Conservation (phyloP, 2,329 filamentous ascomycete species). For the Alternaria alternata region DNA sequence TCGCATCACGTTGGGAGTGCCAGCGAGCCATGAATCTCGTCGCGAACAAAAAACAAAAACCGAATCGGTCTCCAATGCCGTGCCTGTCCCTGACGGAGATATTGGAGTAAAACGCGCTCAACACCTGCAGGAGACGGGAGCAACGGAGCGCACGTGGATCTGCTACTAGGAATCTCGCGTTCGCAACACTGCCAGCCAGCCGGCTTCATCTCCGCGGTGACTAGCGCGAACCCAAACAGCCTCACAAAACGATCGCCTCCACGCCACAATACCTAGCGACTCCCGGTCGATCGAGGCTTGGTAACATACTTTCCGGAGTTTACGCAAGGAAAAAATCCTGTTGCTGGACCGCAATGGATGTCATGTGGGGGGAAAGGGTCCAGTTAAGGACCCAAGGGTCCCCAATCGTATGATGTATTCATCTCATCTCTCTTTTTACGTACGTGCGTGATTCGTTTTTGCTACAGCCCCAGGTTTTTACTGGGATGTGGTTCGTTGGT, state of each 20-base stretch:
- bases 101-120: background rate
- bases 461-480: background rate
- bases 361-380: background rate
- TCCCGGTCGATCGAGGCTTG: background rate
- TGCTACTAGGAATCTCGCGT: background rate
- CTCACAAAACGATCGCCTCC: constrained; percentile 4
- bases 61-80: background rate
- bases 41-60: background rate
- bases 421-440: background rate
- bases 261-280: constrained; percentile 1
- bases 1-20: background rate
- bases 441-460: background rate
- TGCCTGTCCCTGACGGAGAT: constrained; percentile 2
- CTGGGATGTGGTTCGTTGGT: background rate
- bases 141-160: constrained; percentile 5
- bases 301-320: background rate
- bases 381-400: constrained; percentile 7
- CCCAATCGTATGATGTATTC: background rate
- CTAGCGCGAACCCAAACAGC: constrained; percentile 7
- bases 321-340: constrained; percentile 3
- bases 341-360: constrained; percentile 3
- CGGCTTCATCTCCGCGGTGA: background rate
- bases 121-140: background rate
- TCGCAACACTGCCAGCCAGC: background rate
- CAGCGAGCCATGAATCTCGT: background rate